Conservation (phyloP, 2,329 filamentous ascomycete genomes). For the Xylariaceae sp. region DNA sequence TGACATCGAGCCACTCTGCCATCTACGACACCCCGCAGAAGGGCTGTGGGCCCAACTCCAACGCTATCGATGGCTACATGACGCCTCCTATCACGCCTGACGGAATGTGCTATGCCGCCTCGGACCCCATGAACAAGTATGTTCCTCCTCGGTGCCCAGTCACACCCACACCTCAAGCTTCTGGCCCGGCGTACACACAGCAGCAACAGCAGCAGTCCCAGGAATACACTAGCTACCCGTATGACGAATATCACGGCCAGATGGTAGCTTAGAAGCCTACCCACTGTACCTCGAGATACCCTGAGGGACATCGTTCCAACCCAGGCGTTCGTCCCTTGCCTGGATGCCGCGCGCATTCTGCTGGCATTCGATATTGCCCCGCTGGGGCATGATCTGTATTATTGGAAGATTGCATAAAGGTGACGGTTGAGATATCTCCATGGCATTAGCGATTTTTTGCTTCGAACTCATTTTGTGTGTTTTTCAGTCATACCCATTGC, state of each 20-base stretch:
- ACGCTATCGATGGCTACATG: slow-evolving; percentile 67
- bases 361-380: slow-evolving; percentile 18
- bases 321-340: background rate
- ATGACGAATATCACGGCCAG: slow-evolving; percentile 36
- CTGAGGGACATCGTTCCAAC: background rate
- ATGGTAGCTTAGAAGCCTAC: slow-evolving; percentile 27
- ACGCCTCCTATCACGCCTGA: slow-evolving; percentile 85
- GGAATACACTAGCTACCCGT: slow-evolving; percentile 43
- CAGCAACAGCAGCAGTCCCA: slow-evolving; percentile 39
- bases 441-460: slow-evolving; percentile 43
- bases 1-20: slow-evolving; percentile 49
- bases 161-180: slow-evolving; percentile 53
- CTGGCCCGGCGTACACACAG: slow-evolving; percentile 33
- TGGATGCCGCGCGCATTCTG: slow-evolving; percentile 1
- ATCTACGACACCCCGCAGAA: slow-evolving; percentile 78
- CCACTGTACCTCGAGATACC: slow-evolving; percentile 6
- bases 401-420: slow-evolving; percentile 41
- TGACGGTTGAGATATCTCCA: slow-evolving; percentile 41
- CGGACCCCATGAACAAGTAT: slow-evolving; percentile 42
- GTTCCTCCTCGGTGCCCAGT: slow-evolving; percentile 54
- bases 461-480: slow-evolving; percentile 33
- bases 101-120: slow-evolving; percentile 49
- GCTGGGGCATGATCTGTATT: slow-evolving; percentile 31
- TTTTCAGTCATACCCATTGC: slow-evolving; percentile 35
- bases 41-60: slow-evolving; percentile 56